Percentiles rank a stretch among this genome's conserved stretches.
These are phyloP conservation scores for Trichoderma lentiforme DNA, from an alignment of 2,329 filamentous ascomycete species.

Conservation along the genomic window DNA sequence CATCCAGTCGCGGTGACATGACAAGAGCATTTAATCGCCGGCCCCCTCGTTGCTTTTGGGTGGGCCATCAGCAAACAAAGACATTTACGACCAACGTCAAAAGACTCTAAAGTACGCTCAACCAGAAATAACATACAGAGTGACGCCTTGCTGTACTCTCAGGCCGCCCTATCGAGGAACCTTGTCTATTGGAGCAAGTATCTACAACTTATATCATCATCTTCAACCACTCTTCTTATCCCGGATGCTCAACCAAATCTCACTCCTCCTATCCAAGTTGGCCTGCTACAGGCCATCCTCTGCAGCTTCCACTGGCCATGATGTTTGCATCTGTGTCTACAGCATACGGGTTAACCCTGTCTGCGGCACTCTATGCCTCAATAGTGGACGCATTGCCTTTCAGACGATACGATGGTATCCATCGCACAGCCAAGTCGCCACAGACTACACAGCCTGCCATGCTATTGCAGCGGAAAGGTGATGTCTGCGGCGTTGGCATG, in stretches of 20 bases:
- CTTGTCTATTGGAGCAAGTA: background rate
- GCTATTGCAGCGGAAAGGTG: conserved; percentile 5
- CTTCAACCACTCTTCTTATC: background rate
- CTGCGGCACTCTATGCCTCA: background rate
- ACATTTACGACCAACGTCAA: background rate
- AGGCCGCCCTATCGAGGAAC: background rate
- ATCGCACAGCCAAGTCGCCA: conserved; percentile 30
- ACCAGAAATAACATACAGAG: background rate
- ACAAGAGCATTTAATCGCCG: background rate
- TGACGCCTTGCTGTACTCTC: background rate
- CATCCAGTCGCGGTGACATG: background rate
- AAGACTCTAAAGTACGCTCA: background rate
- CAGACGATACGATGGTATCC: conserved; percentile 31
- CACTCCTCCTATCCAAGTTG: background rate
- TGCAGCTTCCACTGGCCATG: background rate
- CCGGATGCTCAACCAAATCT: background rate
- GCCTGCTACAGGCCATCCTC: background rate
- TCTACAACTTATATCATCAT: background rate
- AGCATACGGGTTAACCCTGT: background rate
- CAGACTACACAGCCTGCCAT: conserved; percentile 23
- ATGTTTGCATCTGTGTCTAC: background rate
- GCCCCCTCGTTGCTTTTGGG: conserved; percentile 11
- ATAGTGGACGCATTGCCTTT: conserved; percentile 26
- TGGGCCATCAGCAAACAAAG: background rate
- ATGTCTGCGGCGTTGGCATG: conserved; percentile 28